Evolutionary conservation across 306 rosid species (phyloP).

Genomic region (Quercus alba): DNA sequence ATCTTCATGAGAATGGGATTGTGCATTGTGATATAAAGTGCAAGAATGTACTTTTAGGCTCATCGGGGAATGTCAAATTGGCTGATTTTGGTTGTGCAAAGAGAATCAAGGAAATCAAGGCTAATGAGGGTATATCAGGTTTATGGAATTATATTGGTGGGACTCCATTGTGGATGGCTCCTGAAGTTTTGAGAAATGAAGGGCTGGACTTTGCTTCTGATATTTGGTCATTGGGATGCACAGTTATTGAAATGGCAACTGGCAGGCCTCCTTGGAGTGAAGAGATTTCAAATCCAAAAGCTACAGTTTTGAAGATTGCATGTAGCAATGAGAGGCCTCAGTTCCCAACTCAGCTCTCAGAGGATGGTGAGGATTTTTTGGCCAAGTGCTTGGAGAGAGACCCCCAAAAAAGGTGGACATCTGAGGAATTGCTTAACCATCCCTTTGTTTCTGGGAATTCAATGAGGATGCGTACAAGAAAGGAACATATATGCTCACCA

Average conservation of each 20-base stretch:
- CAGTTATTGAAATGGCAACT: slow-evolving; percentile 67
- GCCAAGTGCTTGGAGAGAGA: slow-evolving; percentile 50
- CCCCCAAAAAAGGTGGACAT: slow-evolving; percentile 39
- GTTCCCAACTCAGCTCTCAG: slow-evolving; percentile 48
- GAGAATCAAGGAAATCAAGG: slow-evolving; percentile 17
- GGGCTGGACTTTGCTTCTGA: slow-evolving; percentile 32
- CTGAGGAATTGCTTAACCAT: slow-evolving; percentile 43
- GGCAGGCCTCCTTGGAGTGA: slow-evolving; percentile 52
- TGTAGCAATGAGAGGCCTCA: slow-evolving; percentile 35
- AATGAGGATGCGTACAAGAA: neutral
- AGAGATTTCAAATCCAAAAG: slow-evolving; percentile 37
- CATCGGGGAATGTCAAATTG: slow-evolving; percentile 53
- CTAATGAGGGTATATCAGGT: neutral
- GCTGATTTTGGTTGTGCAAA: slow-evolving; percentile 67
- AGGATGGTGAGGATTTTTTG: slow-evolving; percentile 54
- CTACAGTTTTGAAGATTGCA: slow-evolving; percentile 45
- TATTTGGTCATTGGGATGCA: slow-evolving; percentile 71
- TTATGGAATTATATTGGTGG: slow-evolving; percentile 30
- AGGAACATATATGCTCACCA: slow-evolving; percentile 31
- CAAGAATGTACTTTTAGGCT: slow-evolving; percentile 60
- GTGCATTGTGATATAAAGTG: slow-evolving; percentile 64
- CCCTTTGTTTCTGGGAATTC: slow-evolving; percentile 44
- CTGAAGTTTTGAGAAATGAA: slow-evolving; percentile 57
- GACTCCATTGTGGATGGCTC: slow-evolving; percentile 79
- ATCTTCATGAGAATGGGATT: slow-evolving; percentile 46